Percentiles rank a stretch among this genome's conserved stretches.
These are phyloP conservation scores for Penicillium salamii DNA, from an alignment of 495 filamentous ascomycete species.

Conservation along the genomic window DNA sequence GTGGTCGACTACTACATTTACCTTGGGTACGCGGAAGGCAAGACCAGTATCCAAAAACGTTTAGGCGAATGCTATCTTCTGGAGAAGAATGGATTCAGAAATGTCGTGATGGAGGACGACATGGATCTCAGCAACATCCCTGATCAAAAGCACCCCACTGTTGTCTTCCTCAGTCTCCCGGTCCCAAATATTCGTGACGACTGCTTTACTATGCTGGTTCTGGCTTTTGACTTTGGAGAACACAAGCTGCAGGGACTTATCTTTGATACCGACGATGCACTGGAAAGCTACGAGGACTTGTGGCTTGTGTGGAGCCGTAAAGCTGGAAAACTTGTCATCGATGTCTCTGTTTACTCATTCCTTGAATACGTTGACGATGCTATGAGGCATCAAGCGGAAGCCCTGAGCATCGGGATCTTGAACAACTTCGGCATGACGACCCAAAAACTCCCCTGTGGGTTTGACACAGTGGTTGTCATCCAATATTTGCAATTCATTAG, in stretches of 20 bases:
- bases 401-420: constrained; percentile 14
- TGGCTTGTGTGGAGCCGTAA: constrained; percentile 32
- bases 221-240: constrained; percentile 28
- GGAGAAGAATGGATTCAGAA: constrained; percentile 24
- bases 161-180: constrained; percentile 31
- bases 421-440: constrained; percentile 9
- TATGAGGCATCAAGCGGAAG: constrained; percentile 2
- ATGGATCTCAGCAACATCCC: constrained; percentile 3
- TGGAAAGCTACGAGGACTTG: constrained; percentile 23
- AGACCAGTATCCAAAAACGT: constrained; percentile 10
- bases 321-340: constrained; percentile 17
- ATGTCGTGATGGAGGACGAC: constrained; percentile 22
- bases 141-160: constrained; percentile 11
- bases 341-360: constrained; percentile 13
- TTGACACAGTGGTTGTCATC: constrained; percentile 37
- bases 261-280: constrained; percentile 24
- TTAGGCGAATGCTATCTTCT: constrained; percentile 21
- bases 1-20: constrained; percentile 38
- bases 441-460: constrained; percentile 14
- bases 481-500: constrained; percentile 33
- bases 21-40: constrained; percentile 23
- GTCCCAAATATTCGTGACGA: constrained; percentile 13
- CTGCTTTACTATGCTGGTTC: constrained; percentile 20
- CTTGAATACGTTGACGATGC: constrained; percentile 4
- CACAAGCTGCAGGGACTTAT: constrained; percentile 27